These are phyloP conservation scores for Solanum paucissectum DNA, from an alignment of 257 asterid species.

Conservation along the genomic window DNA sequence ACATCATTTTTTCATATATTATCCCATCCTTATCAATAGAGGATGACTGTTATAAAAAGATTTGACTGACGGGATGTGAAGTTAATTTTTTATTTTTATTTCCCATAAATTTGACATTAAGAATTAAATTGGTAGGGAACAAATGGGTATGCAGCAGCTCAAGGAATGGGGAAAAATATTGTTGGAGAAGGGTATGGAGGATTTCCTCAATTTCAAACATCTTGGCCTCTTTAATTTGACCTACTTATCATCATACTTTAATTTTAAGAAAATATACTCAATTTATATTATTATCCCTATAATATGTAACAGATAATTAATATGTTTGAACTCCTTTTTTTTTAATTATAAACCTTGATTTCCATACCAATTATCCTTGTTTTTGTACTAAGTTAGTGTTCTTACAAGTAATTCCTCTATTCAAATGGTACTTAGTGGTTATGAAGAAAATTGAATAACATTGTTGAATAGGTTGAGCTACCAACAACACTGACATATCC, in stretches of 20 bases:
- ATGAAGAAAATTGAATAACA: background rate
- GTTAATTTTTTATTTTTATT: background rate
- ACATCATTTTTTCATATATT: no score
- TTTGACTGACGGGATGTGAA: background rate
- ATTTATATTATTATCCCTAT: background rate
- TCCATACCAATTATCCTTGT: background rate
- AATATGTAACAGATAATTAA: background rate
- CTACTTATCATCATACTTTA: background rate
- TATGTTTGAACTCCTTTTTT: background rate
- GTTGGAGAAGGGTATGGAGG: constrained; percentile 53
- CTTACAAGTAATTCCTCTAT: background rate
- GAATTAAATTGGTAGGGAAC: constrained; percentile 30
- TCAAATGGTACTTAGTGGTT: background rate
- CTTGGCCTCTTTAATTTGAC: constrained; percentile 51
- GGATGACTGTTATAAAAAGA: background rate
- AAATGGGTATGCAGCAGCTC: constrained; percentile 54
- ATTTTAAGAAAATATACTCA: background rate
- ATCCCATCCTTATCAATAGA: background rate
- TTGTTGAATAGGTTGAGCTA: background rate
- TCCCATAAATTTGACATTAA: background rate
- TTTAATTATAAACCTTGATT: background rate
- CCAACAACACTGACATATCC: accelerated
- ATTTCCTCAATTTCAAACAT: constrained; percentile 49
- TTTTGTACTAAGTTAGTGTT: background rate
- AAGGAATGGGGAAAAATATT: constrained; percentile 42